Conservation (phyloP, 805 yeast species). For the Schizosaccharomyces octosporus region DNA sequence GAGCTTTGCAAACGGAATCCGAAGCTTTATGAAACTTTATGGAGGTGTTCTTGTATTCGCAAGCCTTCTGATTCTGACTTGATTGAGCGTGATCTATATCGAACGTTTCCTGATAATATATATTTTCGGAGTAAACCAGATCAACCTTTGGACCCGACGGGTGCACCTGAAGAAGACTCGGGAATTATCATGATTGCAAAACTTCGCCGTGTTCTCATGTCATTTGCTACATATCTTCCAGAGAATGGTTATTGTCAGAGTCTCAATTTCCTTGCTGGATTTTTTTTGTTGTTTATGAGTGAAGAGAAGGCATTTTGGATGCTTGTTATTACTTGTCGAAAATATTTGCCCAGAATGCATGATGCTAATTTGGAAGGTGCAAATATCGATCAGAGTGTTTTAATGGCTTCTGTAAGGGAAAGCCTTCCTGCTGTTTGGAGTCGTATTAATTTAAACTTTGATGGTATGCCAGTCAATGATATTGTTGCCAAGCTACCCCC, state of each 20-base stretch:
- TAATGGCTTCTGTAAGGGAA: slow-evolving; percentile 66
- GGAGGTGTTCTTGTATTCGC: slow-evolving; percentile 28
- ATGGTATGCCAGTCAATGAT: slow-evolving; percentile 18
- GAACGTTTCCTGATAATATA: slow-evolving; percentile 86
- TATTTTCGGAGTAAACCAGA: slow-evolving; percentile 22
- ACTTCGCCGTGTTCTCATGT: slow-evolving; percentile 53
- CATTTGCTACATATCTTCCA: slow-evolving; percentile 70
- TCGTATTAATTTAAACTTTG: slow-evolving; percentile 13
- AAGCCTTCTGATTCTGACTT: slow-evolving; percentile 66
- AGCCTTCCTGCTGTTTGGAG: slow-evolving; percentile 63
- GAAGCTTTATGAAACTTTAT: slow-evolving; percentile 51
- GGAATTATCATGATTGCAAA: slow-evolving; percentile 29
- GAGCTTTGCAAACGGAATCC: slow-evolving; percentile 35
- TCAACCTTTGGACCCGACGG: neutral
- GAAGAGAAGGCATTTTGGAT: slow-evolving; percentile 91
- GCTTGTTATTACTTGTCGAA: slow-evolving; percentile 70
- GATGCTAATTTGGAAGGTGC: slow-evolving; percentile 81
- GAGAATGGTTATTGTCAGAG: slow-evolving; percentile 91
- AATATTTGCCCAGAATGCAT: slow-evolving; percentile 75
- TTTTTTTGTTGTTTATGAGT: slow-evolving; percentile 56
- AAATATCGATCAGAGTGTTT: slow-evolving; percentile 79
- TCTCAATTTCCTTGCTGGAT: slow-evolving; percentile 73
- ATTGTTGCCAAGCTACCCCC: slow-evolving; percentile 63
- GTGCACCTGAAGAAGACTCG: neutral
- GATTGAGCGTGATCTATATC: slow-evolving; percentile 74